These are phyloP conservation scores for Cryphonectria radicalis DNA, from an alignment of 2,329 filamentous ascomycete species.

Conservation along the genomic window DNA sequence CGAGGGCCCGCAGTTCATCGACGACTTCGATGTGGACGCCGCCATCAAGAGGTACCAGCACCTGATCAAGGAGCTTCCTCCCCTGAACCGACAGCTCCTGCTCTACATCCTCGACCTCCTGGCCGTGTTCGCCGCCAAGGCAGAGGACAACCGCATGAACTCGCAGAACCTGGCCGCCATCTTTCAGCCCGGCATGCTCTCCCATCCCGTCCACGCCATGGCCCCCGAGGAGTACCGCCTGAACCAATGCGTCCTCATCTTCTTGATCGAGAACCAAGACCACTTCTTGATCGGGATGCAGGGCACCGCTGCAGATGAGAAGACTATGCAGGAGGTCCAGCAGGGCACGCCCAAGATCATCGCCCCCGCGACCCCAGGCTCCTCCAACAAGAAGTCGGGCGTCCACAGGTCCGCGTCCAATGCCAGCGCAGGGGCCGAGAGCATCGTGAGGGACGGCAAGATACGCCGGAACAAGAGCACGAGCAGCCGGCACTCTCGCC, in stretches of 20 bases:
- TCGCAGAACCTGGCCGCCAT: slow-evolving; percentile 94
- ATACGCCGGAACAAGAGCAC: slow-evolving; percentile 89
- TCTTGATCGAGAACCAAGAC: slow-evolving; percentile 97
- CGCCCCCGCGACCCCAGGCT: slow-evolving; percentile 53
- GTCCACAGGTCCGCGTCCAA: slow-evolving; percentile 81
- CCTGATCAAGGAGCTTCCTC: slow-evolving; percentile 90
- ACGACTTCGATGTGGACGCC: slow-evolving; percentile 72
- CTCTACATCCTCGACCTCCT: slow-evolving; percentile 95
- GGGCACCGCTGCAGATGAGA: slow-evolving; percentile 95
- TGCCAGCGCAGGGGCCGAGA: slow-evolving; percentile 86
- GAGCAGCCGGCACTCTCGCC: slow-evolving; percentile 83
- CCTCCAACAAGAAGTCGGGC: slow-evolving; percentile 55
- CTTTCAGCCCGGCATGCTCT: slow-evolving; percentile 95
- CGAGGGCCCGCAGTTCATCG: slow-evolving; percentile 71
- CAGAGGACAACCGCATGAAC: slow-evolving; percentile 96
- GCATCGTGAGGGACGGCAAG: slow-evolving; percentile 77
- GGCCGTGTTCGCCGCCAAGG: slow-evolving; percentile 95
- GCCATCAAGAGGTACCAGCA: slow-evolving; percentile 85
- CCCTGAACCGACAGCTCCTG: slow-evolving; percentile 89
- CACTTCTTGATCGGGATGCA: slow-evolving; percentile 99
- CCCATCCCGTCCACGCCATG: slow-evolving; percentile 94
- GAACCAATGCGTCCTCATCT: slow-evolving; percentile 96
- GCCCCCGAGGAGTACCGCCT: slow-evolving; percentile 90
- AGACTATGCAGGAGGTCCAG: slow-evolving; percentile 65
- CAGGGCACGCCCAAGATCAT: slow-evolving; percentile 68